Conservation (phyloP, 495 filamentous ascomycete genomes). For the Hypoxylon fuscum region DNA sequence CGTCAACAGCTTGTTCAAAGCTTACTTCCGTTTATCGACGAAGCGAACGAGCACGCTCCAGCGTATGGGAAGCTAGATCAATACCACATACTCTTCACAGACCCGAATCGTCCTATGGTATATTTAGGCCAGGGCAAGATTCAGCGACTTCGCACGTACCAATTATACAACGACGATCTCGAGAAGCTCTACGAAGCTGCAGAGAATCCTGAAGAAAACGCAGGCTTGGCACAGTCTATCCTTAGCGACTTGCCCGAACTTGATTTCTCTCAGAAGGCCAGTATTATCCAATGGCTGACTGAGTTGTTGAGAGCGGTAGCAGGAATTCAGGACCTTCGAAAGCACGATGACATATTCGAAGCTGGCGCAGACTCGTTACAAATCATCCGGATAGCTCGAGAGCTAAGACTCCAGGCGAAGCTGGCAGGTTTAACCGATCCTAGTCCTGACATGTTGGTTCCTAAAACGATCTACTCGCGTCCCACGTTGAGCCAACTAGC, state of each 20-base stretch:
- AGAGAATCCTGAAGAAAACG: constrained; percentile 1
- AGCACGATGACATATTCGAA: constrained; percentile 42
- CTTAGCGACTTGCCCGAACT: background rate
- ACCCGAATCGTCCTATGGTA: constrained; percentile 48
- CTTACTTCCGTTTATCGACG: constrained; percentile 21
- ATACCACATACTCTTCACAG: constrained; percentile 43
- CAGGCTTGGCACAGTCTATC: background rate
- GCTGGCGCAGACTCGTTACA: constrained; percentile 65
- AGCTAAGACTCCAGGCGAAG: constrained; percentile 41
- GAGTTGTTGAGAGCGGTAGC: background rate
- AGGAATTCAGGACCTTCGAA: background rate
- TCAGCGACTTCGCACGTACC: constrained; percentile 45
- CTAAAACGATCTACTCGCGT: constrained; percentile 53
- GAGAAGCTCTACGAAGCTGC: constrained; percentile 42
- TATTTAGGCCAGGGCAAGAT: constrained; percentile 56
- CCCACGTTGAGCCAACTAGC: constrained; percentile 46
- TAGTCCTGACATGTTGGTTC: constrained; percentile 31
- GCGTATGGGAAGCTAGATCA: constrained; percentile 31
- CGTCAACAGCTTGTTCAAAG: background rate
- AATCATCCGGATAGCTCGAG: constrained; percentile 50
- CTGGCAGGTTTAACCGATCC: constrained; percentile 42
- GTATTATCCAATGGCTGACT: background rate
- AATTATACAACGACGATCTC: constrained; percentile 52
- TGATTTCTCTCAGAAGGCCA: background rate
- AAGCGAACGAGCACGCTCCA: constrained; percentile 41